phyloP scores from a whole-genome alignment of 805 yeast genomes.

The Yarrowia osloensis region DNA sequence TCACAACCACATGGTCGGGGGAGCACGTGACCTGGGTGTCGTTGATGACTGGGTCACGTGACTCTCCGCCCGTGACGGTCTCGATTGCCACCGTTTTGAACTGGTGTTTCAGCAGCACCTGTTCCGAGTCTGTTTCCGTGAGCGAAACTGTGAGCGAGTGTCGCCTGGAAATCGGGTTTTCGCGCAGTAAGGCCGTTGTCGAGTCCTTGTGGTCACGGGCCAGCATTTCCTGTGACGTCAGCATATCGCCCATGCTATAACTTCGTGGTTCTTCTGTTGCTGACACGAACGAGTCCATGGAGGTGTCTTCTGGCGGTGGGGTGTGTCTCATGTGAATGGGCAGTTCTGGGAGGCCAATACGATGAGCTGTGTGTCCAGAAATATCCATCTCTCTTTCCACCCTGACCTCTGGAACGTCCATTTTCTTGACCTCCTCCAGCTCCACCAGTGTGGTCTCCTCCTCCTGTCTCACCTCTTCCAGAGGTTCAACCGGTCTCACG shows the following conservation, averaged over 20 bases:
- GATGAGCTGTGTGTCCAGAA: neutral
- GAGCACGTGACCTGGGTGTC: slow-evolving; percentile 10
- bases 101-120: neutral
- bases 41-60: neutral
- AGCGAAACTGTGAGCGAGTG: neutral
- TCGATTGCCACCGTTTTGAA: slow-evolving; percentile 4
- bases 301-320: neutral
- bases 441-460: too few species aligned
- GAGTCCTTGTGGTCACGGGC: neutral
- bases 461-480: too few species aligned
- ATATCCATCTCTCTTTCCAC: neutral
- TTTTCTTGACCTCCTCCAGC: neutral
- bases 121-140: neutral
- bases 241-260: neutral
- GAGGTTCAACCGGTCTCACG: too few species aligned
- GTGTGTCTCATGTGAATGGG: neutral
- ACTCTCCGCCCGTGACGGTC: slow-evolving; percentile 1
- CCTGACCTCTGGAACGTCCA: neutral
- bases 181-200: neutral
- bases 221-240: neutral
- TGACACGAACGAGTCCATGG: neutral
- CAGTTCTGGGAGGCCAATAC: neutral
- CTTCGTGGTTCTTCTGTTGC: neutral
- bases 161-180: neutral
- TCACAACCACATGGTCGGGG: neutral